A percentile compares a stretch with the other conserved stretches of the same genome.
Conservation (phyloP, 305 asterid species). For the Petunia hybrid region DNA sequence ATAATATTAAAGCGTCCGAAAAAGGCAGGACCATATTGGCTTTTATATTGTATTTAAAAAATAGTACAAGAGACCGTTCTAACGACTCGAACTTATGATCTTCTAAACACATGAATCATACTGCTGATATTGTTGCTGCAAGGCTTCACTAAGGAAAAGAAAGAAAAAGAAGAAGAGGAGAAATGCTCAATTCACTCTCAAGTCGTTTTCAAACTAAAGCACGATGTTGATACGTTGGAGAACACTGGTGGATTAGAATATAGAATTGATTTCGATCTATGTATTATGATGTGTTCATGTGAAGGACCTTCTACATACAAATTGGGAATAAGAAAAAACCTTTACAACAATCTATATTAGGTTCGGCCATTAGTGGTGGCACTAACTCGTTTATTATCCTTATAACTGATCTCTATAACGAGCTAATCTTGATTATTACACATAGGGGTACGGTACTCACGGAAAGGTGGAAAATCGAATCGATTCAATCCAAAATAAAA, state of each 20-base stretch:
- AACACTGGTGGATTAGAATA: neutral
- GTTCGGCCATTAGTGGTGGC: neutral
- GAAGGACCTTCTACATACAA: neutral
- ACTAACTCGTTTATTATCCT: neutral
- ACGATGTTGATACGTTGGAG: constrained; percentile 7
- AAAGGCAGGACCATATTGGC: neutral
- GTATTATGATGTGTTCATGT: constrained; percentile 20
- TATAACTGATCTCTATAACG: neutral
- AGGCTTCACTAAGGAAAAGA: no score
- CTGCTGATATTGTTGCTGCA: no score
- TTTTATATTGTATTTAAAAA: no score
- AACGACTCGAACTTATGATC: no score
- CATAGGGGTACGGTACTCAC: no score
- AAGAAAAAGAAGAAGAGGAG: neutral
- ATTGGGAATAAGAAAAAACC: constrained; percentile 7
- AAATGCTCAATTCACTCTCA: neutral
- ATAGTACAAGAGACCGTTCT: no score
- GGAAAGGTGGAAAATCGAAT: no score
- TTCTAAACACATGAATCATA: no score
- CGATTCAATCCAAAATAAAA: no score
- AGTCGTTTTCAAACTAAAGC: constrained; percentile 19
- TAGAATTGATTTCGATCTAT: neutral
- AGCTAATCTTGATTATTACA: neutral
- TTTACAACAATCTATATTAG: constrained; percentile 17
- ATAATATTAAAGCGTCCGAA: neutral